Conservation (phyloP, 2,329 filamentous ascomycete species). For the Alternaria viburni region DNA sequence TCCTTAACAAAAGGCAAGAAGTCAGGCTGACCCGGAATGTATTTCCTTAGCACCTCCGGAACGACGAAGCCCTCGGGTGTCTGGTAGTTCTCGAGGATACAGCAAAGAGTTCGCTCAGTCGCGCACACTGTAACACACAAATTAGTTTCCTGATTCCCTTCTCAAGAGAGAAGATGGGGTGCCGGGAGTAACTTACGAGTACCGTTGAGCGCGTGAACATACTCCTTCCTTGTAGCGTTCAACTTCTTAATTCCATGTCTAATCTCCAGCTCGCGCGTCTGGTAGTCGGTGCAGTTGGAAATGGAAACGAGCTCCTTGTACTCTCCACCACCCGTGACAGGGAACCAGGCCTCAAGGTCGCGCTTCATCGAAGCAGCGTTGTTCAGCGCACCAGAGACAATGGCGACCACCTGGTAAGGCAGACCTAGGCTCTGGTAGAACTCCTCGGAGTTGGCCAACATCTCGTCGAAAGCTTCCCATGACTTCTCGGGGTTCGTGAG, state of each 20-base stretch:
- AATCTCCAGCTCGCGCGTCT: slow-evolving; percentile 91
- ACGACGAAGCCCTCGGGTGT: slow-evolving; percentile 70
- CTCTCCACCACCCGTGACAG: slow-evolving; percentile 69
- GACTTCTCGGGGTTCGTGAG: slow-evolving; percentile 78
- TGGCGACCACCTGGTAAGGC: slow-evolving; percentile 89
- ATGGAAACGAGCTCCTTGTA: slow-evolving; percentile 98
- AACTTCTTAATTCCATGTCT: slow-evolving; percentile 87
- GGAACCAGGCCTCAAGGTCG: slow-evolving; percentile 87
- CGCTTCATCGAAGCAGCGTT: slow-evolving; percentile 76
- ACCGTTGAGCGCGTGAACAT: slow-evolving; percentile 91
- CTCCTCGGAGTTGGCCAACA: slow-evolving; percentile 89
- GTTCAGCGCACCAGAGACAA: slow-evolving; percentile 81
- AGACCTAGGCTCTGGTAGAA: slow-evolving; percentile 92
- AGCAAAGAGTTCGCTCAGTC: slow-evolving; percentile 91
- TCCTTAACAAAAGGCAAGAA: slow-evolving; percentile 91
- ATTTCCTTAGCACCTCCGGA: slow-evolving; percentile 55
- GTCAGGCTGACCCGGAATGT: slow-evolving; percentile 85
- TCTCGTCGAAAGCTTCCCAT: slow-evolving; percentile 91
- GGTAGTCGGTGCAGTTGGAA: slow-evolving; percentile 98
- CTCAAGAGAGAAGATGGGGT: background rate
- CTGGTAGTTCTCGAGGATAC: slow-evolving; percentile 96
- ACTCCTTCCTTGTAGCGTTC: slow-evolving; percentile 78
- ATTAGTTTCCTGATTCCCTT: background rate
- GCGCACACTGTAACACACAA: slow-evolving; percentile 68
- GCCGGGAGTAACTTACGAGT: slow-evolving; percentile 51